Conservation (phyloP, 306 rosid genomes). For the Coriaria nepalensis region DNA sequence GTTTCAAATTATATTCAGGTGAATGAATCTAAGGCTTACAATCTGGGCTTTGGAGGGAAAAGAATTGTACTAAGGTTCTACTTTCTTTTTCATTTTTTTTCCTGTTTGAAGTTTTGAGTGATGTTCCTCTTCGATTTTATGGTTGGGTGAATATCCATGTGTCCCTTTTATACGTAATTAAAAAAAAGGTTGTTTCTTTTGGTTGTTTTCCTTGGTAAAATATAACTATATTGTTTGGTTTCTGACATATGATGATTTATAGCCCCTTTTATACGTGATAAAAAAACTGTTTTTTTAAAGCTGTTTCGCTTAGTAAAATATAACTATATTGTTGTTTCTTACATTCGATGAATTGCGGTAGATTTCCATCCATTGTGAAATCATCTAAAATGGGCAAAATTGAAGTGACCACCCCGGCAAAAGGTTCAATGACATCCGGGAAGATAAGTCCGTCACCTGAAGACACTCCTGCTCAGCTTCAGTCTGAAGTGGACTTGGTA, state of each 20-base stretch:
- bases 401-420: slow-evolving; percentile 48
- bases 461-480: slow-evolving; percentile 37
- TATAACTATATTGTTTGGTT: background rate
- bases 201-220: too few species aligned
- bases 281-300: too few species aligned
- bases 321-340: slow-evolving; percentile 1
- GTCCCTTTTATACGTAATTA: too few species aligned
- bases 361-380: slow-evolving; percentile 56
- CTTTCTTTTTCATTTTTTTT: slow-evolving; percentile 17
- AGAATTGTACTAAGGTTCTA: slow-evolving; percentile 51
- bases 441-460: slow-evolving; percentile 27
- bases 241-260: slow-evolving; percentile 10
- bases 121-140: slow-evolving; percentile 1
- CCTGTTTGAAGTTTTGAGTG: slow-evolving; percentile 7
- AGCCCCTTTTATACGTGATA: too few species aligned
- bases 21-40: slow-evolving; percentile 35
- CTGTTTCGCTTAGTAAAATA: too few species aligned
- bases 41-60: slow-evolving; percentile 40
- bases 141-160: too few species aligned
- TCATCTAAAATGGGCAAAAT: slow-evolving; percentile 35
- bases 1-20: slow-evolving; percentile 37
- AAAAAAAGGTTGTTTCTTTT: too few species aligned
- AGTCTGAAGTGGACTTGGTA: slow-evolving; percentile 59
- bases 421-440: slow-evolving; percentile 48
- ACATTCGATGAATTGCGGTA: slow-evolving; percentile 14